phyloP scores from a whole-genome alignment of 176 grass and related monocot genomes.

The Triticum timopheevii region DNA sequence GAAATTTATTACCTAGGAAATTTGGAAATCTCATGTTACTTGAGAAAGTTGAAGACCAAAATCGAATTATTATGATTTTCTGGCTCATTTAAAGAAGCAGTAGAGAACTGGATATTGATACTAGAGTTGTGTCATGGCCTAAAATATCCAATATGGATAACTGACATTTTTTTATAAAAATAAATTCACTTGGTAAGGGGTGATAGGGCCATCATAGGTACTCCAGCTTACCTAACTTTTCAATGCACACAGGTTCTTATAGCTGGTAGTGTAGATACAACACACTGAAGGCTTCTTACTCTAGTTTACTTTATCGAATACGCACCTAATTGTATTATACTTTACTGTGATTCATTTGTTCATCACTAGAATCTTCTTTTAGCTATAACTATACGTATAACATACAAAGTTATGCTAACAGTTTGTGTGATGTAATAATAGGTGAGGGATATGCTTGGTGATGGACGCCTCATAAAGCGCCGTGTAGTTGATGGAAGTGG shows the following conservation, averaged over 20 bases:
- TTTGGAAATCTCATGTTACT: slow-evolving; percentile 21
- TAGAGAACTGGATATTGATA: slow-evolving; percentile 2
- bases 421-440: slow-evolving; percentile 41
- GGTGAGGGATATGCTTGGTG: slow-evolving; percentile 99
- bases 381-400: background rate
- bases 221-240: background rate
- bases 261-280: slow-evolving; percentile 3
- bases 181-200: background rate
- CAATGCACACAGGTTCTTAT: background rate
- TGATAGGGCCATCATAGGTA: background rate
- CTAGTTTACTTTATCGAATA: too few species aligned
- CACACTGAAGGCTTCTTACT: background rate
- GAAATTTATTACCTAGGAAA: background rate
- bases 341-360: slow-evolving; percentile 3
- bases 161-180: background rate
- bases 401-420: slow-evolving; percentile 9
- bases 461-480: slow-evolving; percentile 96
- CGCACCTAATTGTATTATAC: background rate
- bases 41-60: background rate
- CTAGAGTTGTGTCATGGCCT: background rate
- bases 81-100: slow-evolving; percentile 5
- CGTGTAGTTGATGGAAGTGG: slow-evolving; percentile 91
- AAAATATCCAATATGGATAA: background rate
- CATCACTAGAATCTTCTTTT: background rate
- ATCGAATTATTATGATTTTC: background rate